Percentiles rank a stretch among this genome's conserved stretches.
phyloP scores from a whole-genome alignment of 108 stramenopile genomes.

The Mediolabrus comicus region DNA sequence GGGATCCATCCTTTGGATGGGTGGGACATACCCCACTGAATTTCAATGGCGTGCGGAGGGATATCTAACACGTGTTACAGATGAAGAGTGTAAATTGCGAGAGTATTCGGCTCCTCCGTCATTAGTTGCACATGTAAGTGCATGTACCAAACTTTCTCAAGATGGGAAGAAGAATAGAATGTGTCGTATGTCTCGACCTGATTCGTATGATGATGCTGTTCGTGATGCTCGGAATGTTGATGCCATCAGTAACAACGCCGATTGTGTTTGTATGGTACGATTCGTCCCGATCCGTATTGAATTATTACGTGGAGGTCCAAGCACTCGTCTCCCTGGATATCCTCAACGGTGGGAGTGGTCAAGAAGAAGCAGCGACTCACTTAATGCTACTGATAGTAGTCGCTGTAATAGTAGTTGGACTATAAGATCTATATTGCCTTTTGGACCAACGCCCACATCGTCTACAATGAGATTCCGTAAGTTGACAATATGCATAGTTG shows the following conservation, averaged over 20 bases:
- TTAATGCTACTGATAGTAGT: background rate
- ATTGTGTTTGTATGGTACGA: slow-evolving; percentile 13
- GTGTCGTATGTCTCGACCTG: background rate
- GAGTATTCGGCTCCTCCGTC: background rate
- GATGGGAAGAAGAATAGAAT: background rate
- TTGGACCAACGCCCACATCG: background rate
- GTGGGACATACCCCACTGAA: slow-evolving; percentile 25
- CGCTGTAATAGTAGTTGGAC: background rate
- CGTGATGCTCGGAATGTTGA: background rate
- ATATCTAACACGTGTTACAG: slow-evolving; percentile 7
- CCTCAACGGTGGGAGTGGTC: slow-evolving; percentile 17
- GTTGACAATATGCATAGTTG: slow-evolving; percentile 24
- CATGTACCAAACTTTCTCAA: background rate
- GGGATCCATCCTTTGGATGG: slow-evolving; percentile 12
- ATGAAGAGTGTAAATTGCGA: slow-evolving; percentile 10
- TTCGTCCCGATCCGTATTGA: slow-evolving; percentile 32
- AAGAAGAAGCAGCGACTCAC: background rate
- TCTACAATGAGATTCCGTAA: background rate
- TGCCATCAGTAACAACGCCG: background rate
- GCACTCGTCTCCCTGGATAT: slow-evolving; percentile 12
- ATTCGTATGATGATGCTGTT: slow-evolving; percentile 12
- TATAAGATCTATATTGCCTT: slow-evolving; percentile 1
- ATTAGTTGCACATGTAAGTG: slow-evolving; percentile 8
- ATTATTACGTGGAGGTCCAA: slow-evolving; percentile 35
- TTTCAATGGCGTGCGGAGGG: slow-evolving; percentile 30